Evolutionary conservation across 108 stramenopile species (phyloP).

Genomic region (Skeletonema costatum): DNA sequence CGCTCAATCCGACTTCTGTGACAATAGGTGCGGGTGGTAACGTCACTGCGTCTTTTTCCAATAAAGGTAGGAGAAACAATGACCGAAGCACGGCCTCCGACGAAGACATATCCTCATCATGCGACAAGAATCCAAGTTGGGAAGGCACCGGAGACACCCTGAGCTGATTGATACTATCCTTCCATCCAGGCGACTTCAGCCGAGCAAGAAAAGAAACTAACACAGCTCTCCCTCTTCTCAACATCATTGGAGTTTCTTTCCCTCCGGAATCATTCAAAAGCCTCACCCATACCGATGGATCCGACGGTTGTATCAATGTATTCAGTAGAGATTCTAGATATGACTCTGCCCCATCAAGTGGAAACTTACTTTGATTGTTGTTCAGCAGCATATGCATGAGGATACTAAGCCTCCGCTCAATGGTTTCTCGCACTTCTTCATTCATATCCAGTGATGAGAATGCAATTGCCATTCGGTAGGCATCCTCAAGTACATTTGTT

Average conservation of each 20-base stretch:
- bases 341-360: conserved; percentile 25
- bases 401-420: conserved; percentile 33
- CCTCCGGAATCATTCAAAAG: conserved; percentile 31
- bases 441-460: conserved; percentile 12
- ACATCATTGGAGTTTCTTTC: conserved; percentile 22
- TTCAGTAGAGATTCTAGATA: conserved; percentile 32
- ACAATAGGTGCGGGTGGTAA: conserved; percentile 36
- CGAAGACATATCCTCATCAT: conserved; percentile 2
- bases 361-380: not conserved
- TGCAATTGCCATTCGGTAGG: conserved; percentile 40
- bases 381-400: conserved; percentile 15
- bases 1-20: conserved; percentile 40
- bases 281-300: conserved; percentile 29
- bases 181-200: conserved; percentile 34
- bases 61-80: conserved; percentile 27
- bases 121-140: conserved; percentile 39
- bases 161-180: conserved; percentile 7
- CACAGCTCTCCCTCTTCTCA: conserved; percentile 37
- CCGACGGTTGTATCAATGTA: conserved; percentile 23
- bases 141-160: conserved; percentile 32
- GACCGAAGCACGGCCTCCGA: conserved; percentile 23
- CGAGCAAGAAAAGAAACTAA: conserved; percentile 35
- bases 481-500: conserved; percentile 23
- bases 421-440: conserved; percentile 11
- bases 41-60: conserved; percentile 4